Base-by-base conservation (phyloP, 805 yeast genomes). In the Starmerella khaoyaiensis region DNA sequence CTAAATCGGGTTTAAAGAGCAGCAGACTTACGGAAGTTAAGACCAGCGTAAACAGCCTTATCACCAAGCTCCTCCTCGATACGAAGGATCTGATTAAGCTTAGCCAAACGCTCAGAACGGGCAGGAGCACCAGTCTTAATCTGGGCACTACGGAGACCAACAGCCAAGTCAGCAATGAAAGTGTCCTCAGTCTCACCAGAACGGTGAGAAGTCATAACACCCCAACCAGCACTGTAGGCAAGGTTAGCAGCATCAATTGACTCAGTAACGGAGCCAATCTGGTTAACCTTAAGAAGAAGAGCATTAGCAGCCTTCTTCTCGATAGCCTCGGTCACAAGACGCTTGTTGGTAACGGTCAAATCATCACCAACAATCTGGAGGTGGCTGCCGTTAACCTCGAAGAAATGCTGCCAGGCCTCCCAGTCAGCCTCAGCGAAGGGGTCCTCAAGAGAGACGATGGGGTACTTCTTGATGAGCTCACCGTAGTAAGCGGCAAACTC, bases 121-220 rank as follows among this genome's bases (percentile, higher is more conserved):
- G 96, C 94, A 63, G 97, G 97, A 63, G 98, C 97, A 78, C 98
- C 98, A 55, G 96, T 82, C 86, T 87, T 87, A 69, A 87, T 81
- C 75, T 87, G 97, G 65, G 96, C 98, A 53, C 93, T 58, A 78
- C 96, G 83, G 66, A 87, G 75, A 74, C 97, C 97, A 58, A 90
- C 98, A 59, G 83, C 72, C 63, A 87, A 75, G 69, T 87, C 97
- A 61, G 98, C 97, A 66, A 87, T 87, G 72, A 82, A 78, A 59
- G 93, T 79, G 70, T 90, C 98, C 73, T 90, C 98, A 54, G 96
- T 86, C 76, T 87, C 98, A 72, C 98, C 98, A 57, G 96, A 86
- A 78, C 98, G 84, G 83, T 87, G 98, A 60, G 96, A 86, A 58
- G 90, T 97, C 96, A 87, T 86, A 62, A 86, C 95, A 74, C 96